Evolutionary conservation across 129 eudicot species (phyloP).

Genomic region (Ambrosia artemisiifolia): DNA sequence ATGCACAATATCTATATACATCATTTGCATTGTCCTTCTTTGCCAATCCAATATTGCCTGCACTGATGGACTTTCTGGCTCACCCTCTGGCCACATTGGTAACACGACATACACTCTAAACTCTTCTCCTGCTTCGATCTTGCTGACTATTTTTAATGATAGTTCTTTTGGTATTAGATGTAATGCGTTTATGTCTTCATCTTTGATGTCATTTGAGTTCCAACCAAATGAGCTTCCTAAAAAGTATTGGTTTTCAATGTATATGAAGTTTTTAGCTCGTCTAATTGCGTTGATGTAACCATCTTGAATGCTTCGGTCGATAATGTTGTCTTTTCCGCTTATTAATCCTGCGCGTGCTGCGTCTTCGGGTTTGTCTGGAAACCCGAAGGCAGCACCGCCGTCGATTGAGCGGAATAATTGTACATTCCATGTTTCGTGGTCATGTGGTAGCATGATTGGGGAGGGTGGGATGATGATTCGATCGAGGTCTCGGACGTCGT

Average conservation of each 20-base stretch:
- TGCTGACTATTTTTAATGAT: conserved; percentile 69
- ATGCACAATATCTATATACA: conserved; percentile 68
- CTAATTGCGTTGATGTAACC: conserved; percentile 82
- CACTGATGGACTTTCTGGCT: conserved; percentile 64
- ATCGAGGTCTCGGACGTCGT: conserved; percentile 47
- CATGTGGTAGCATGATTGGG: conserved; percentile 46
- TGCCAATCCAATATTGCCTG: conserved; percentile 85
- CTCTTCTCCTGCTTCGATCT: conserved; percentile 74
- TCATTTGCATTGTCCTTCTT: conserved; percentile 81
- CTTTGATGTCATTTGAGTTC: conserved; percentile 53
- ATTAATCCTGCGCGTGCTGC: conserved; percentile 67
- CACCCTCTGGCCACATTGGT: conserved; percentile 97
- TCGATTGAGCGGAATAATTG: conserved; percentile 80
- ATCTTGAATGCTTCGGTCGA: conserved; percentile 83
- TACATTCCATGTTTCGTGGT: conserved; percentile 73
- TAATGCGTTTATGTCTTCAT: conserved; percentile 54
- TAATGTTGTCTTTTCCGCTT: conserved; percentile 71
- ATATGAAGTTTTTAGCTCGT: conserved; percentile 70
- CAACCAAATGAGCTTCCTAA: conserved; percentile 83
- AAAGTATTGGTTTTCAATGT: conserved; percentile 84
- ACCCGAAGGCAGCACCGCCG: conserved; percentile 86
- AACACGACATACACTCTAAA: conserved; percentile 66
- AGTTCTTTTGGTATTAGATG: conserved; percentile 77
- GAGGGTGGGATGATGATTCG: conserved; percentile 60
- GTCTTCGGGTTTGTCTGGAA: conserved; percentile 71